Base-by-base conservation (phyloP, 495 filamentous ascomycete genomes). In the Apodospora peruviana region DNA sequence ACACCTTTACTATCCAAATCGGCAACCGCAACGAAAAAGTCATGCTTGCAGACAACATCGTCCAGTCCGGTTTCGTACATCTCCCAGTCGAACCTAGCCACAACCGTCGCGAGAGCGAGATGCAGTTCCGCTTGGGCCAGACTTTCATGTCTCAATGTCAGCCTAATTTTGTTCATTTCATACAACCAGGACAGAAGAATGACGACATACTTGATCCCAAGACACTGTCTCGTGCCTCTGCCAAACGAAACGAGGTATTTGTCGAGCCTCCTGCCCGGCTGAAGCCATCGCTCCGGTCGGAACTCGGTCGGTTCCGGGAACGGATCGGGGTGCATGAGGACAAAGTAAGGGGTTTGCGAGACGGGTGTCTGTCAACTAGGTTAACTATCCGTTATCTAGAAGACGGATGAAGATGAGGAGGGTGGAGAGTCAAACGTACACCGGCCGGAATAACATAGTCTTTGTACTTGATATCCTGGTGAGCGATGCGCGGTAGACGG, bases 211-310 rank as follows among this genome's bases (percentile, higher is more conserved):
- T 75, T 73, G 16, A 76, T 77, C 2, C 75, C 79, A 14, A 81
- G 53, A 44, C 77, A 81, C 21, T 62, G 58, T 34, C 78, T 49
- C 0, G 64, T 62, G 0, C 77, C 77, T 50, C 66, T 72, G 9
- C 61, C 68, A 45, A 80, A 81, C 0, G 70, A 52, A 12, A 75
- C 65, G 24, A 79, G 49, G 42, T 80, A 78, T 35, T 62, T 69
- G 18, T 78, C 71, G 22, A 78, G 58, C 5, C 24, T 22, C 16
- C 70, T 58, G 3, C 40, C 48, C 11, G 62, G 22, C 18, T 71
- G 56, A 5, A 77, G 59, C 77, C 77, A 83, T 17, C 78, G 73
- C 32, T 75, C 68, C 0, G 79, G 78, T 14, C 64, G 47, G 53
- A 78, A 81, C 12, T 46, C 52, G 7, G 66, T 47, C 0, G 77